A percentile compares a stretch with the other conserved stretches of the same genome.
phyloP scores from a whole-genome alignment of 2,329 filamentous ascomycete genomes.

The Elsinoe batatas region DNA sequence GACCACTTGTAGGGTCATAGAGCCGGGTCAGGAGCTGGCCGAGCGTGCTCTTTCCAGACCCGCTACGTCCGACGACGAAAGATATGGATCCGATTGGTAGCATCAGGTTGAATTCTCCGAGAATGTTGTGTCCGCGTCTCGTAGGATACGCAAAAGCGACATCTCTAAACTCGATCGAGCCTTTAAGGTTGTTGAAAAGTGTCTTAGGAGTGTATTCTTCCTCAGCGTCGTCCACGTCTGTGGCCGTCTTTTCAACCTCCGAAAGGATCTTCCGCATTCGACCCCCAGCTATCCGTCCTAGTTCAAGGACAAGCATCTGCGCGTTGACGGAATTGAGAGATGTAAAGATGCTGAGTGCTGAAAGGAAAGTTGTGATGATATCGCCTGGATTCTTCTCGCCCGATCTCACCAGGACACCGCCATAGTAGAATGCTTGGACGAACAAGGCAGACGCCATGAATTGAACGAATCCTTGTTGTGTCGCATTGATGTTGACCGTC shows the following conservation, averaged over 20 bases:
- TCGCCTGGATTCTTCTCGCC: constrained; percentile 52
- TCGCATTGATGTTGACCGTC: constrained; percentile 58
- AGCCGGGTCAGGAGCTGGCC: constrained; percentile 70
- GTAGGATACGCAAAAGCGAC: constrained; percentile 58
- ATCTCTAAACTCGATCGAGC: constrained; percentile 59
- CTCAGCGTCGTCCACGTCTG: constrained; percentile 11
- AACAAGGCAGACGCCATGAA: constrained; percentile 72
- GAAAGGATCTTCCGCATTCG: constrained; percentile 44
- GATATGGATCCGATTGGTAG: constrained; percentile 65
- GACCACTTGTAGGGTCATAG: constrained; percentile 57
- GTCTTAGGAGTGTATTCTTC: constrained; percentile 17
- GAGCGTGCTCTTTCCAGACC: constrained; percentile 86
- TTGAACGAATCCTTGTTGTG: constrained; percentile 63
- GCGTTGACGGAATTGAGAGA: constrained; percentile 65
- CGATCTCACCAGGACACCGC: constrained; percentile 55
- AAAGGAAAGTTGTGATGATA: constrained; percentile 77
- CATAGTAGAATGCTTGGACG: constrained; percentile 84
- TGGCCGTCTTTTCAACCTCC: constrained; percentile 23
- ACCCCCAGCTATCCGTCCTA: constrained; percentile 64
- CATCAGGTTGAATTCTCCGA: constrained; percentile 54
- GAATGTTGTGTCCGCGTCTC: constrained; percentile 49
- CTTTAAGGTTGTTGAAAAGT: constrained; percentile 40
- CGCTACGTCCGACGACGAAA: constrained; percentile 77
- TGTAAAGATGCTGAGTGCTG: constrained; percentile 65
- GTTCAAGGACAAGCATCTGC: constrained; percentile 66